phyloP scores from a whole-genome alignment of 495 filamentous ascomycete species.

The Talaromyces adpressus region DNA sequence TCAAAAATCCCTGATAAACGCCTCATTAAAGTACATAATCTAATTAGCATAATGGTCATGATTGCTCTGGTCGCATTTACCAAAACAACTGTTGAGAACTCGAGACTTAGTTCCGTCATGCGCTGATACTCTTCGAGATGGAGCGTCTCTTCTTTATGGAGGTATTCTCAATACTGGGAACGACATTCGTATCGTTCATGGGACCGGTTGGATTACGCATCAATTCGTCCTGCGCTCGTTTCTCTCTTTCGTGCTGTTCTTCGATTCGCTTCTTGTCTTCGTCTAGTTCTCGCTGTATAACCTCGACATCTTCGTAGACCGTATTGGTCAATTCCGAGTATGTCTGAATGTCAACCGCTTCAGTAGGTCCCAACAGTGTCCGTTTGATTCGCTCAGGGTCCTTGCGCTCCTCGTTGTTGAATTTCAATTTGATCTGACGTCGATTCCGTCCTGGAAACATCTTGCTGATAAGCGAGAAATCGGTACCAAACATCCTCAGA shows the following conservation, averaged over 20 bases:
- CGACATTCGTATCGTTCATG: conserved; percentile 25
- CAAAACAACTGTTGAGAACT: background rate
- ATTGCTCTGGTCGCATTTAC: background rate
- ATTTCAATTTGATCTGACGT: conserved; percentile 83
- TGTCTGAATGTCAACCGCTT: conserved; percentile 56
- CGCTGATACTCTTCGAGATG: background rate
- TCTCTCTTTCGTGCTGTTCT: conserved; percentile 56
- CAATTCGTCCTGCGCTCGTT: conserved; percentile 45
- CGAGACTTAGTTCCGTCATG: background rate
- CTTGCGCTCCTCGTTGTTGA: conserved; percentile 83
- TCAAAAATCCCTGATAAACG: background rate
- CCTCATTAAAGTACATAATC: conserved; percentile 2
- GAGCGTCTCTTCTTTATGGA: conserved; percentile 21
- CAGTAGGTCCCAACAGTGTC: conserved; percentile 54
- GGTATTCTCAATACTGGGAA: conserved; percentile 29
- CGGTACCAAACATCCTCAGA: conserved; percentile 82
- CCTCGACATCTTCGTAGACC: conserved; percentile 45
- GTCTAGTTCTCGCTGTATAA: conserved; percentile 56
- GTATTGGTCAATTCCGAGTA: conserved; percentile 58
- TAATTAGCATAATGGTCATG: background rate
- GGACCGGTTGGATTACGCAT: conserved; percentile 35
- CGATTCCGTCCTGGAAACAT: conserved; percentile 73
- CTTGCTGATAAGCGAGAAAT: conserved; percentile 80
- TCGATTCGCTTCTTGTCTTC: conserved; percentile 62
- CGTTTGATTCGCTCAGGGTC: conserved; percentile 61